These are phyloP conservation scores for Nicotiana tabacum DNA, from an alignment of 257 asterid genomes.

Conservation along the genomic window DNA sequence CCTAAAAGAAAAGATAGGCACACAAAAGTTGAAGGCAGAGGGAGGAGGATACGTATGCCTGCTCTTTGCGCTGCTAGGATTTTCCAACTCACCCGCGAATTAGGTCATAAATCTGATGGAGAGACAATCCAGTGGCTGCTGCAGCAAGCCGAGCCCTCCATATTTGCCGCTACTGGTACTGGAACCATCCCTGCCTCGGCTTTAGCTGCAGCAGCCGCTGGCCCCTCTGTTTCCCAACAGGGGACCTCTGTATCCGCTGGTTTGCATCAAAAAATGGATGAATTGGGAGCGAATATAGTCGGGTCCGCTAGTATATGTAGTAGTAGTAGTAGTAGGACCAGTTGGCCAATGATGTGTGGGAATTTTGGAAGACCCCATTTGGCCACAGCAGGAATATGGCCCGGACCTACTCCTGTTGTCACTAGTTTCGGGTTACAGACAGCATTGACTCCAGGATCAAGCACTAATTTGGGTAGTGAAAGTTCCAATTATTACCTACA, in stretches of 20 bases:
- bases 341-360: conserved; percentile 51
- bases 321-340: conserved; percentile 32
- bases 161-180: conserved; percentile 68
- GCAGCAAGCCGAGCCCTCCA: conserved; percentile 72
- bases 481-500: conserved; percentile 36
- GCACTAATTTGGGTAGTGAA: conserved; percentile 33
- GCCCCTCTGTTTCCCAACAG: conserved; percentile 32
- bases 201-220: conserved; percentile 38
- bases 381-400: conserved; percentile 46
- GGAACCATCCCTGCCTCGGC: conserved; percentile 81
- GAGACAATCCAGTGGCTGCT: conserved; percentile 79
- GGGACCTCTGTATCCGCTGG: conserved; percentile 43
- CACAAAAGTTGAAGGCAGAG: conserved; percentile 75
- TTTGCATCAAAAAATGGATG: conserved; percentile 43
- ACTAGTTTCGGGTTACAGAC: neutral
- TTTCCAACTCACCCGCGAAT: conserved; percentile 64
- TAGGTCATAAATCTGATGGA: conserved; percentile 78
- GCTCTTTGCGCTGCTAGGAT: conserved; percentile 77
- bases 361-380: conserved; percentile 46
- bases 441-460: neutral
- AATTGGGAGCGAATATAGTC: conserved; percentile 23
- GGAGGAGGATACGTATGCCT: conserved; percentile 78
- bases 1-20: conserved; percentile 71
- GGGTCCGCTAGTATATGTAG: neutral
- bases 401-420: conserved; percentile 22